Conservation (phyloP, 1,284 basidiomycete species). For the Vanrija pseudolonga region DNA sequence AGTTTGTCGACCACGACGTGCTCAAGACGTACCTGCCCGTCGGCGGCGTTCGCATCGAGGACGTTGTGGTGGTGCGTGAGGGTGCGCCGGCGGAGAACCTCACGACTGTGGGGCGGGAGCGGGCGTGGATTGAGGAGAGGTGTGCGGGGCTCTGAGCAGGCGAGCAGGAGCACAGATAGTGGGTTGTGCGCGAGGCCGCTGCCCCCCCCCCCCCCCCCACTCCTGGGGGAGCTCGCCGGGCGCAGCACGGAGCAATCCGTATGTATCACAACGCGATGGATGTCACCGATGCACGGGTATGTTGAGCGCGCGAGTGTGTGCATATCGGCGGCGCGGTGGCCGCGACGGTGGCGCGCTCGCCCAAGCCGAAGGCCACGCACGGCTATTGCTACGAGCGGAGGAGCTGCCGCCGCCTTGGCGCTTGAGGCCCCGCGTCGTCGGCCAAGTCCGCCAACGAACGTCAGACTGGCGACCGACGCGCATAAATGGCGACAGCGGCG, state of each 20-base stretch:
- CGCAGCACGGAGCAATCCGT: no score
- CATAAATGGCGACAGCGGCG: no score
- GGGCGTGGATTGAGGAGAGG: slow-evolving; percentile 70
- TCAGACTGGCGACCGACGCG: neutral
- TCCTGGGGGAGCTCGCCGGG: no score
- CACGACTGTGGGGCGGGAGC: slow-evolving; percentile 72
- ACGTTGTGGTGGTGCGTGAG: slow-evolving; percentile 70
- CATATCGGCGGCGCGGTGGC: no score
- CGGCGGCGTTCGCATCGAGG: slow-evolving; percentile 86
- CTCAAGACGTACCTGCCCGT: slow-evolving; percentile 70
- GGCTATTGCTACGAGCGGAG: no score
- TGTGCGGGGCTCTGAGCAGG: slow-evolving; percentile 57
- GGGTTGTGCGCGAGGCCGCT: neutral
- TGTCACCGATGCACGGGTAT: no score
- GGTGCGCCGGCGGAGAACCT: slow-evolving; percentile 65
- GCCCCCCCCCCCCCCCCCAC: no score
- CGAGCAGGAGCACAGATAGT: neutral
- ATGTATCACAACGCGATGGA: no score
- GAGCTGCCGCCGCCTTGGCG: neutral
- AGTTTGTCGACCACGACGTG: slow-evolving; percentile 66
- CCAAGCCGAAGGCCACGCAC: no score
- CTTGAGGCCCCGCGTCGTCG: neutral
- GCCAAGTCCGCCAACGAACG: neutral
- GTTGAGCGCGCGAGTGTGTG: no score
- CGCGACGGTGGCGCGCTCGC: no score